These are phyloP conservation scores for Talaromyces liani DNA, from an alignment of 495 filamentous ascomycete genomes.

Conservation along the genomic window DNA sequence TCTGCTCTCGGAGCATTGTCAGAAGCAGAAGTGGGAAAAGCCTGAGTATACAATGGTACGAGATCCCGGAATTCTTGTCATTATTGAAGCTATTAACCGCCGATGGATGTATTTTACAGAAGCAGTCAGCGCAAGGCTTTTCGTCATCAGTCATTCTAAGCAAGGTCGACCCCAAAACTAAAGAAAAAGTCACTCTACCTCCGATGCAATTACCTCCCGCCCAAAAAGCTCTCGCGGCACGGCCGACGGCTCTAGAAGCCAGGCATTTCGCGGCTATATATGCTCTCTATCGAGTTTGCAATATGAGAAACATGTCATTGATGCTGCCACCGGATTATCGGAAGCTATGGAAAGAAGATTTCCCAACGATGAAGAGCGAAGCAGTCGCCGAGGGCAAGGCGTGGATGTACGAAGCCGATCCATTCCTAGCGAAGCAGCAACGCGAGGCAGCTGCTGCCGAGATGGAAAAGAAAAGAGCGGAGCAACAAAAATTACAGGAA, in stretches of 20 bases:
- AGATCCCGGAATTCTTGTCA: too few species aligned
- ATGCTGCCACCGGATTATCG: conserved; percentile 86
- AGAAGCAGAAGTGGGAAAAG: conserved; percentile 90
- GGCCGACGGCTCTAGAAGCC: conserved; percentile 77
- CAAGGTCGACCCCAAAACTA: conserved; percentile 74
- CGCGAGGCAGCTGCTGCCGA: conserved; percentile 65
- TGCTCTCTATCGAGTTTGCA: conserved; percentile 82
- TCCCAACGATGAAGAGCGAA: conserved; percentile 67
- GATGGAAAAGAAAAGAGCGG: conserved; percentile 62
- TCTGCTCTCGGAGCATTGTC: conserved; percentile 86
- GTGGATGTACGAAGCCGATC: conserved; percentile 96
- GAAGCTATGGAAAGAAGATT: conserved; percentile 80
- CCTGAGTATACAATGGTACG: conserved; percentile 79
- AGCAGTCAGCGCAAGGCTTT: conserved; percentile 54
- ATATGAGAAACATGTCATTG: conserved; percentile 89
- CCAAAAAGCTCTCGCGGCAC: conserved; percentile 58
- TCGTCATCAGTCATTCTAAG: conserved; percentile 73
- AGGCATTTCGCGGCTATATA: conserved; percentile 89
- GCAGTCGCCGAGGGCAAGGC: conserved; percentile 67
- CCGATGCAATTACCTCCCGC: conserved; percentile 74
- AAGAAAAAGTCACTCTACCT: conserved; percentile 61
- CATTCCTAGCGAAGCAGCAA: conserved; percentile 72
- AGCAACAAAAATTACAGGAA: conserved; percentile 51
- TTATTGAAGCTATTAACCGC: neutral
- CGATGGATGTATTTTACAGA: conserved; percentile 22